These are phyloP conservation scores for Magnaporthiopsis poae DNA, from an alignment of 2,329 filamentous ascomycete species.

Conservation along the genomic window DNA sequence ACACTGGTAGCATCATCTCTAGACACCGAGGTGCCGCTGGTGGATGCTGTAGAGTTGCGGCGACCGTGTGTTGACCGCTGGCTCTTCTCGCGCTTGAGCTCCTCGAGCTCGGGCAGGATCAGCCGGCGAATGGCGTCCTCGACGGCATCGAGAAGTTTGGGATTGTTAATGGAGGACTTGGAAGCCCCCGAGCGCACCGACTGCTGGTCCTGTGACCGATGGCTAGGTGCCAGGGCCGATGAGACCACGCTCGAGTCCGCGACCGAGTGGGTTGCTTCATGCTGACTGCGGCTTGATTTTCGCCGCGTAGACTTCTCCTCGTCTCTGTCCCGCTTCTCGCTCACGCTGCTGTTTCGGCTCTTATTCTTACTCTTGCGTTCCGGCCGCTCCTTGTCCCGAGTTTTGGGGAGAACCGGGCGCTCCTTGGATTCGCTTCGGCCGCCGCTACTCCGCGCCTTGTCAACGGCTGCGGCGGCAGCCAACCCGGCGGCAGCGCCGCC, in stretches of 20 bases:
- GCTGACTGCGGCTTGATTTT: constrained; percentile 41
- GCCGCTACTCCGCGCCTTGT: constrained; percentile 36
- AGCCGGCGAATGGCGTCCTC: constrained; percentile 85
- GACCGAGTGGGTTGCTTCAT: constrained; percentile 43
- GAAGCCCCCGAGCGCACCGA: constrained; percentile 42
- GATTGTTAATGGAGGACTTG: constrained; percentile 77
- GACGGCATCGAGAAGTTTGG: constrained; percentile 79
- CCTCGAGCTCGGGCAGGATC: constrained; percentile 83
- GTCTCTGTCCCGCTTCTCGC: constrained; percentile 32
- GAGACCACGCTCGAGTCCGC: constrained; percentile 46
- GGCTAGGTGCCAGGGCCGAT: constrained; percentile 42
- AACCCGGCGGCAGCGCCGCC: constrained; percentile 28
- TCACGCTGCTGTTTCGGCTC: constrained; percentile 39
- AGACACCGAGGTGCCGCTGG: constrained; percentile 45
- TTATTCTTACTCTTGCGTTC: constrained; percentile 42
- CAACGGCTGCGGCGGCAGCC: constrained; percentile 29
- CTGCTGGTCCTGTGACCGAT: constrained; percentile 46
- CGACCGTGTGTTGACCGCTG: constrained; percentile 51
- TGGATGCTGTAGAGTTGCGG: constrained; percentile 53
- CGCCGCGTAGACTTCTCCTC: constrained; percentile 34
- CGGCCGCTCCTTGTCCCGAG: constrained; percentile 31
- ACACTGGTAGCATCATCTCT: constrained; percentile 40
- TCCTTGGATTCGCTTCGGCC: constrained; percentile 34
- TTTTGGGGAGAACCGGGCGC: constrained; percentile 23
- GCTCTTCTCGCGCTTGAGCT: constrained; percentile 82